Base-by-base conservation (phyloP, 2,329 filamentous ascomycete species). In the Graphium sp. region DNA sequence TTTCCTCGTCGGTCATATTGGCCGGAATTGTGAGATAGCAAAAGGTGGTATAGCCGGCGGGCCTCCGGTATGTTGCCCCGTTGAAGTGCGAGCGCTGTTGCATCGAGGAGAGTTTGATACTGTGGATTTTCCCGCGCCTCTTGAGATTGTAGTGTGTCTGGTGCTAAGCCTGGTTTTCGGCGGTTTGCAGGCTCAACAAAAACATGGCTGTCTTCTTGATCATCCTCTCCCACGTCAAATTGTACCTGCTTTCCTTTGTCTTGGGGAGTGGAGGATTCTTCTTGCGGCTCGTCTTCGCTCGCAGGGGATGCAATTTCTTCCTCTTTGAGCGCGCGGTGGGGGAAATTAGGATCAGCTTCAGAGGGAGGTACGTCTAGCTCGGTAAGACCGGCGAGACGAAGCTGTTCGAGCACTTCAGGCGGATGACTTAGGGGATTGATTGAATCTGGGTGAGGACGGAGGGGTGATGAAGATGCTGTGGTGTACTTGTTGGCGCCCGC, bases 371-470 rank as follows among this genome's bases (percentile, higher is more conserved):
- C 48, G 19, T 60, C 50, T 28, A 52, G 43, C 5, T 59, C 45
- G 3, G 49, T 38, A n/a, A 66, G 44, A 4, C 64, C 64, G 4
- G 63, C 63, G 6, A 57, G 37, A 13, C 44, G 40, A 28, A 67
- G 55, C 38, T 69, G 63, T 23, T 42, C 47, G 22, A 66, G 54
- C 7, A 57, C 58, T 30, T 48, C 44, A 2, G 60, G 59, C 3
- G 51, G 48, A 36, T 68, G 54, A 34, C 58, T 63, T 35, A 60
- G 34, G 12, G 64, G 64, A 40, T 69, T 66, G 40, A 65, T 62
- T 5, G 26, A 18, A 17, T 20, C 26, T 5, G n/a, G n/a, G n/a
- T n/a, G n/a, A n/a, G n/a, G n/a, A n/a, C n/a, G n/a, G n/a, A n/a
- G n/a, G n/a, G n/a, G n/a, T n/a, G n/a, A n/a, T n/a, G n/a, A n/a